Base-by-base conservation (phyloP, 805 yeast genomes). In the Kockiozyma suomiensis region DNA sequence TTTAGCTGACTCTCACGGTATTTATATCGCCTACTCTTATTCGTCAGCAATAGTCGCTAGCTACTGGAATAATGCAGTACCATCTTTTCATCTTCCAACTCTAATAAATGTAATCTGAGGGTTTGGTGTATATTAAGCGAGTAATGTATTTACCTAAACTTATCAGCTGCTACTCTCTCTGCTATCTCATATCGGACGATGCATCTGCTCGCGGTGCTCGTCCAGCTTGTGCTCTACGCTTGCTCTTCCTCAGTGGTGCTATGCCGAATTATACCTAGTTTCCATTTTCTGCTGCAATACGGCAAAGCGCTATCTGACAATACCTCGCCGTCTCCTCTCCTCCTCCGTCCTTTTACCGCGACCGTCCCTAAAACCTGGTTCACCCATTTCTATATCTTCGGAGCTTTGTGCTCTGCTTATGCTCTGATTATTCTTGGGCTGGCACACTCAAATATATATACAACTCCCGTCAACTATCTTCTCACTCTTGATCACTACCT, bases 351-450 rank as follows among this genome's bases (percentile, higher is more conserved):
- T 25, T 25, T 60, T 8, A n/a, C 10, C 17, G 25, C 42, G 6
- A 66, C 70, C 4, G 75, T 75, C 4, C 74, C 76, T 0, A 72
- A 72, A 38, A 10, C 54, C 0, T 72, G 71, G 72, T 75, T 75
- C 46, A 47, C 52, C 30, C 76, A 74, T 55, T 75, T 74, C 55
- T 75, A 75, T 43, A 35, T 68, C 7, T 46, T 66, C 21, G 58
- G 71, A 13, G 13, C 63, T 2, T 4, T 19, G 3, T 38, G 15
- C 17, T 30, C 53, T 12, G 26, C 52, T 10, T 12, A 46, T 23
- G 19, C 38, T 23, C n/a, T 56, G 23, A 50, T 64, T n/a, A 37
- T 30, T 28, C 26, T 38, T 28, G 21, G 25, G 2, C 28, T 52
- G 6, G 46, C 56, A 15, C 54, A 33, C 33, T 15, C 35, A 4